Base-by-base conservation (phyloP, 2,329 filamentous ascomycete genomes). In the Aspergillus tamarii region DNA sequence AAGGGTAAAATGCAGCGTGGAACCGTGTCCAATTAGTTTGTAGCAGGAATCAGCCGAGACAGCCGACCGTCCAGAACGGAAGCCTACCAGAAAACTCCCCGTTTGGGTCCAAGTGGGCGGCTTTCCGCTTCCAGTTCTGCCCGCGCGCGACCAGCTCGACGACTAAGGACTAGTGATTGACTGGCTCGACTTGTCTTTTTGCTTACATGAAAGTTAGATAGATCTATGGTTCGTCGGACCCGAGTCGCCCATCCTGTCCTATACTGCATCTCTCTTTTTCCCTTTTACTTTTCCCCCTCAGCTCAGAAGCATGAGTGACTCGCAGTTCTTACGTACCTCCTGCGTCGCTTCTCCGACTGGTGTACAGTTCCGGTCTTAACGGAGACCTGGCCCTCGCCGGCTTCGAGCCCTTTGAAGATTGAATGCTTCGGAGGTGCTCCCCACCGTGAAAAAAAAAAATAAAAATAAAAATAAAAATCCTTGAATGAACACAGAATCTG, bases 351-450 rank as follows among this genome's bases (percentile, higher is more conserved):
- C 58, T 60, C 54, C 66, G 56, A 55, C 64, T 43, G 61, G 55
- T 66, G 64, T 63, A 63, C 61, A 66, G 61, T 60, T 64, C 68
- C 62, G 62, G 65, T 67, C 63, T 63, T 66, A 69, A 71, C 66
- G 69, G 66, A 69, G 66, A 67, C 59, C 64, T 69, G 63, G 64
- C 64, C 62, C 64, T 62, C 64, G 46, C 65, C 60, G 58, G 55
- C 32, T 63, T 52, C 58, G 58, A 58, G 48, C 55, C 36, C 43
- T 62, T 21, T 34, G 58, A 45, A 46, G 41, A 53, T 55, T 45
- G 46, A 39, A 53, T 55, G 56, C 59, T 61, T 52, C 52, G 60
- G 56, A 28, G 61, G 52, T 62, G 61, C 59, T 60, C 57, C 48
- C 39, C 45, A 36, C 30, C 28, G 43, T 36, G 52, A 6, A 32